A percentile compares a stretch with the other conserved stretches of the same genome.
Evolutionary conservation across 2,329 filamentous ascomycete genomes (phyloP).

Genomic region (Gnomoniopsis sp.): DNA sequence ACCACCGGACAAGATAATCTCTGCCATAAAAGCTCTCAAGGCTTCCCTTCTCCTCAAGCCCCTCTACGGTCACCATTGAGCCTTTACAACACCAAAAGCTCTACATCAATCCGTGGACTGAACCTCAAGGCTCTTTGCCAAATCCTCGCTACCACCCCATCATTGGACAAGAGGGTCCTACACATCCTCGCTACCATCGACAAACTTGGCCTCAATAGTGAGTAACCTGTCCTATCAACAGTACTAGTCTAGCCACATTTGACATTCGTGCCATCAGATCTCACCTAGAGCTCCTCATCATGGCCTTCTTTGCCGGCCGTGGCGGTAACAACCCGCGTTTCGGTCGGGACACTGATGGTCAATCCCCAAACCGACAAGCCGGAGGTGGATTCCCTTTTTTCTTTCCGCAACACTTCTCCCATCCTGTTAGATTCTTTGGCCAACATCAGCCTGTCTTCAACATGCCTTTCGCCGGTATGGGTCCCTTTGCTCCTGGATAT

Average conservation of each 20-base stretch:
- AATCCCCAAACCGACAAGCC: not conserved
- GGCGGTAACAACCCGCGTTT: conserved; percentile 9
- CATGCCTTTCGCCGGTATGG: not conserved
- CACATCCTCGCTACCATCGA: not conserved
- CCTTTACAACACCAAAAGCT: not conserved
- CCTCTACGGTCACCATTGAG: not conserved
- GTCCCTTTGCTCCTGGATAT: not conserved
- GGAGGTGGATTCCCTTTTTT: not conserved
- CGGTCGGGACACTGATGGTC: conserved; percentile 4
- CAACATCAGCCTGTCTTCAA: not conserved
- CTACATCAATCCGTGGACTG: not conserved
- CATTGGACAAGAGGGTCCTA: not conserved
- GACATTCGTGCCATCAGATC: not conserved
- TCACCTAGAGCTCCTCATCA: not conserved
- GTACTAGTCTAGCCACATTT: not conserved
- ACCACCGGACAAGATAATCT: not conserved
- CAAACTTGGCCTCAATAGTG: not conserved
- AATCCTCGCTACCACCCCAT: not conserved
- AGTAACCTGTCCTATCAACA: not conserved
- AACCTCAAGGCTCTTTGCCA: not conserved
- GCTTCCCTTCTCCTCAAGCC: not conserved
- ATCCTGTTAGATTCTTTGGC: not conserved
- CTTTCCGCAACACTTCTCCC: not conserved
- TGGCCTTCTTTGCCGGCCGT: not conserved
- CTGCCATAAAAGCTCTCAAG: not conserved